Evolutionary conservation across 225 moss, liverwort and hornwort genomes (phyloP).

Genomic region (Marchantia paleacea): DNA sequence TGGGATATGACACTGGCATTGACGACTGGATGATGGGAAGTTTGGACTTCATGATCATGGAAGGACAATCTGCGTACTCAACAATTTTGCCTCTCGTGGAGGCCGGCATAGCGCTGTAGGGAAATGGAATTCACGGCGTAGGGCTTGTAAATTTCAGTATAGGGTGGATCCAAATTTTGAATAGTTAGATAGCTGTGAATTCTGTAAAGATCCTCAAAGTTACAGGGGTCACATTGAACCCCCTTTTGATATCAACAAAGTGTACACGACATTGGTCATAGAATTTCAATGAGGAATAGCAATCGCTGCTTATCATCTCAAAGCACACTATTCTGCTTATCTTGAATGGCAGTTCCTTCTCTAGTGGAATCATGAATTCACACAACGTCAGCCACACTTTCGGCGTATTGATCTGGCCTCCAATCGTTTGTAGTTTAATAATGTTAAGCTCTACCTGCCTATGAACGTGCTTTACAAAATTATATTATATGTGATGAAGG

Average conservation of each 20-base stretch:
- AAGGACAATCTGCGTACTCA: constrained; percentile 5
- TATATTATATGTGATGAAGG: too few species aligned
- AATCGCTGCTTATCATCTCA: background rate
- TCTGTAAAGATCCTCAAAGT: constrained; percentile 27
- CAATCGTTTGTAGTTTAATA: too few species aligned
- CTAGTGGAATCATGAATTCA: too few species aligned
- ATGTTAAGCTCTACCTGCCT: too few species aligned
- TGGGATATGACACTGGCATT: constrained; percentile 25
- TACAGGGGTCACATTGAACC: constrained; percentile 36
- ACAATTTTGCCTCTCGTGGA: constrained; percentile 19
- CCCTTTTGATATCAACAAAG: constrained; percentile 21
- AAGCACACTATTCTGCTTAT: too few species aligned
- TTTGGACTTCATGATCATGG: constrained; percentile 33
- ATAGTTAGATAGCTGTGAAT: constrained; percentile 25
- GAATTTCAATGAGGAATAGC: constrained; percentile 8
- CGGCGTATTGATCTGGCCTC: too few species aligned
- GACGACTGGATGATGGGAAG: constrained; percentile 38
- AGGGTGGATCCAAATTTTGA: constrained; percentile 26
- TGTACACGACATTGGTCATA: constrained; percentile 22
- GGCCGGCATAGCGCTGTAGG: constrained; percentile 20
- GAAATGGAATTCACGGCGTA: background rate
- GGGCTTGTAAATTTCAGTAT: constrained; percentile 23
- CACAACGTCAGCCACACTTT: too few species aligned
- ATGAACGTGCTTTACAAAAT: too few species aligned
- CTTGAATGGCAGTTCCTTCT: too few species aligned